Base-by-base conservation (phyloP, 1,284 basidiomycete genomes). In the Inonotus obliquus region DNA sequence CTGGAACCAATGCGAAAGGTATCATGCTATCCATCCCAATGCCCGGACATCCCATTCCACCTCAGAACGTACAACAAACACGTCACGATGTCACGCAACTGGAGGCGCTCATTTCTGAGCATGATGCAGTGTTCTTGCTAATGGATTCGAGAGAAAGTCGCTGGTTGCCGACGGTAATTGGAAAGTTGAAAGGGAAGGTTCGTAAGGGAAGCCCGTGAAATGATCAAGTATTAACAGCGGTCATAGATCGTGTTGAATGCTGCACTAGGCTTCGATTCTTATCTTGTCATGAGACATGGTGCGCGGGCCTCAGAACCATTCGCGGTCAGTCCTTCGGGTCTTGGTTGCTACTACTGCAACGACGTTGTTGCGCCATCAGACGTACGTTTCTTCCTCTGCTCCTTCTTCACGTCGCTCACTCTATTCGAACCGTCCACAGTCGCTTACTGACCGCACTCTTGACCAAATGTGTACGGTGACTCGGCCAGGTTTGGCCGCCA, bases 381-480 rank as follows among this genome's bases (percentile, higher is more conserved):
- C 72, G 96, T 96, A 70, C 19, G 60, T 89, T 77, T 13, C 39
- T 11, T 14, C 57, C 39, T 52, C 25, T 49, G 7, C 17, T 41
- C 14, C 19, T 14, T 35, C 27, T 35, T 35, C 29, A 1, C 27
- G 27, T 27, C 32, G 14, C 29, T 35, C 1, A 52, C 51, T 37
- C 35, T n/a, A 49, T 6, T 14, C 47, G 23, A 10, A 23, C 9
- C 5, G 7, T 13, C 25, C 29, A 1, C 63, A 97, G 95, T 96
- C 93, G 0, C 78, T 98, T 54, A 91, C 92, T 0, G 96, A 99
- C 70, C 82, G 96, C 38, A 98, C 96, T 1, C 81, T 99, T 27
- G 97, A 99, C 72, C 96, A 99, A 72, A 98, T 98, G 96, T 99
- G 97, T 71, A 99, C 97, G 0, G 97, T 99, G 13, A 98, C 96